phyloP scores from a whole-genome alignment of 805 yeast species.

The Cyberlindnera veronae region DNA sequence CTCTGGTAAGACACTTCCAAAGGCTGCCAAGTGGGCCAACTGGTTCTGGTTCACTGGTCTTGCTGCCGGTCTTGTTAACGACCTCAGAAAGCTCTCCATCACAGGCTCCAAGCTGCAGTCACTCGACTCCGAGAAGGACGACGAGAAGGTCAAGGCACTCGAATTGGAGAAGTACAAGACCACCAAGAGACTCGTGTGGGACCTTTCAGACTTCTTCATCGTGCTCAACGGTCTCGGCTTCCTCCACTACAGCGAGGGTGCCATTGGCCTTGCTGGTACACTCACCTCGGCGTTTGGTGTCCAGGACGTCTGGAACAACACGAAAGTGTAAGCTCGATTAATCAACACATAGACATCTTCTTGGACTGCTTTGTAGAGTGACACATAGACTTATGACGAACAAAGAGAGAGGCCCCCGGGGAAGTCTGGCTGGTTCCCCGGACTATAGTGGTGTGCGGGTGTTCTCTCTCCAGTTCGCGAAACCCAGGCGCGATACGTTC shows the following conservation, averaged over 20 bases:
- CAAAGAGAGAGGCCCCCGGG: not conserved
- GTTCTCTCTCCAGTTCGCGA: too few relatives aligned
- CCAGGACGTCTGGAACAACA: slow-evolving; percentile 62
- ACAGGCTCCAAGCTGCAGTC: slow-evolving; percentile 28
- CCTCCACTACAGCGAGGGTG: slow-evolving; percentile 68
- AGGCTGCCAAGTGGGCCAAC: slow-evolving; percentile 54
- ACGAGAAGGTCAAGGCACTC: slow-evolving; percentile 37
- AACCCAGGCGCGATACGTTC: too few relatives aligned
- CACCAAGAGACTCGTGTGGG: slow-evolving; percentile 69
- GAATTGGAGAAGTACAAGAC: slow-evolving; percentile 45
- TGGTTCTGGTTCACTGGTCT: slow-evolving; percentile 79
- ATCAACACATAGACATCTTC: not conserved
- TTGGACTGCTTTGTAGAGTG: too few relatives aligned
- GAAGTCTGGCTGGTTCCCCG: too few relatives aligned
- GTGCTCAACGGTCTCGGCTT: slow-evolving; percentile 65
- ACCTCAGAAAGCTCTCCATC: slow-evolving; percentile 50
- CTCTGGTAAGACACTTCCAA: slow-evolving; percentile 43
- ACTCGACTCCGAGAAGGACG: slow-evolving; percentile 35
- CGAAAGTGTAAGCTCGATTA: slow-evolving; percentile 24
- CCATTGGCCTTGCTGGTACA: slow-evolving; percentile 80
- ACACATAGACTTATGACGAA: too few relatives aligned
- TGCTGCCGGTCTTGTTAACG: slow-evolving; percentile 56
- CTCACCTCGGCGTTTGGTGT: slow-evolving; percentile 78
- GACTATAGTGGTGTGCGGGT: too few relatives aligned
- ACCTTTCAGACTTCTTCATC: slow-evolving; percentile 67